Conservation (phyloP, 805 yeast genomes). For the Spathaspora passalidarum region DNA sequence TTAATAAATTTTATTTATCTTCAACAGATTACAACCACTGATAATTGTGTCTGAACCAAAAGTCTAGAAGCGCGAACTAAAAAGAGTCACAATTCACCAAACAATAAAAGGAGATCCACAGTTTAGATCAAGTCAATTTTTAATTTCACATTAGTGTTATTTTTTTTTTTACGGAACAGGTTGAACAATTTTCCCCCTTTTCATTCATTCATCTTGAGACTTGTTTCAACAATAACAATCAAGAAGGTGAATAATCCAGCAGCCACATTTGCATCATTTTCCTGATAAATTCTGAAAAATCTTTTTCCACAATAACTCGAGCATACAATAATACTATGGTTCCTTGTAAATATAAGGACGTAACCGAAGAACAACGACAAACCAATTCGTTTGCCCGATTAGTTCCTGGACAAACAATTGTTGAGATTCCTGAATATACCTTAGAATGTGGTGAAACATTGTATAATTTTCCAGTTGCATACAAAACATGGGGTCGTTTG, state of each 20-base stretch:
- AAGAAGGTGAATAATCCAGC: neutral
- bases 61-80: neutral
- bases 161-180: neutral
- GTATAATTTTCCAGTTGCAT: conserved; percentile 82
- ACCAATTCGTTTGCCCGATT: conserved; percentile 68
- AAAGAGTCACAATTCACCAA: neutral
- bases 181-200: neutral
- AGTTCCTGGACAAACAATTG: conserved; percentile 75
- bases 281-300: neutral
- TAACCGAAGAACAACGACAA: conserved; percentile 42
- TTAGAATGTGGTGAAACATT: conserved; percentile 82
- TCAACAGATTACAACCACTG: neutral
- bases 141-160: neutral
- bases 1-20: neutral
- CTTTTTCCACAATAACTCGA: neutral
- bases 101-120: conserved; percentile 1
- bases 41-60: neutral
- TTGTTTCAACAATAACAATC: neutral
- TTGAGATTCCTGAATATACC: conserved; percentile 67
- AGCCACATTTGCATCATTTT: neutral
- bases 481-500: conserved; percentile 91
- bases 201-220: neutral
- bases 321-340: neutral
- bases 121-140: neutral
- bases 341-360: conserved; percentile 26